Conservation (phyloP, 768 basidiomycete genomes). For the Agaricus sinodeliciosus region DNA sequence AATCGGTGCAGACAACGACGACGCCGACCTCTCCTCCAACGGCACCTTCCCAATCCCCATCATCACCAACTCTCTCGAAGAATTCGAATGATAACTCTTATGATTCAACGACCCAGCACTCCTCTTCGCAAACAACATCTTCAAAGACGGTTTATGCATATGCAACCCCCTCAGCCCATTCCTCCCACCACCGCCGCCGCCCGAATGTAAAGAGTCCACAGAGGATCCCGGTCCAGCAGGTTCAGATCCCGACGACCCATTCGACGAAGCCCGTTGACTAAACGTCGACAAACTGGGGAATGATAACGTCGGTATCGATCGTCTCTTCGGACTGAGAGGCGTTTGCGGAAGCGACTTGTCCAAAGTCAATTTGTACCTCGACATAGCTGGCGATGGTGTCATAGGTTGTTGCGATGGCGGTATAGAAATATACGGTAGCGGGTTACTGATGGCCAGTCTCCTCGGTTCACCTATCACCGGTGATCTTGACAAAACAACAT, state of each 20-base stretch:
- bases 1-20: not conserved
- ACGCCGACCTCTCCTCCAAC: not conserved
- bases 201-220: constrained; percentile 8
- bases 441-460: constrained; percentile 25
- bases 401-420: constrained; percentile 21
- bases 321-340: constrained; percentile 22
- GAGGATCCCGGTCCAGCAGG: constrained; percentile 8
- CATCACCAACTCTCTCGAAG: no score
- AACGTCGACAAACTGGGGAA: constrained; percentile 26
- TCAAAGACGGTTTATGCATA: constrained; percentile 64
- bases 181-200: constrained; percentile 14
- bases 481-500: not conserved
- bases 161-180: constrained; percentile 26
- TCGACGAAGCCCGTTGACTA: not conserved
- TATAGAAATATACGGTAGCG: constrained; percentile 40
- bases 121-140: constrained; percentile 48
- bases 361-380: constrained; percentile 9
- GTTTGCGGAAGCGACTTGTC: constrained; percentile 2
- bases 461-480: constrained; percentile 23
- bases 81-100: no score
- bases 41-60: not conserved
- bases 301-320: constrained; percentile 35
- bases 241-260: constrained; percentile 10
- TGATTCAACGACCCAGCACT: constrained; percentile 32
- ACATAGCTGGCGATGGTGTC: constrained; percentile 18